Evolutionary conservation across 805 yeast genomes (phyloP).

Genomic region (Yamadazyma paraphyllophila): DNA sequence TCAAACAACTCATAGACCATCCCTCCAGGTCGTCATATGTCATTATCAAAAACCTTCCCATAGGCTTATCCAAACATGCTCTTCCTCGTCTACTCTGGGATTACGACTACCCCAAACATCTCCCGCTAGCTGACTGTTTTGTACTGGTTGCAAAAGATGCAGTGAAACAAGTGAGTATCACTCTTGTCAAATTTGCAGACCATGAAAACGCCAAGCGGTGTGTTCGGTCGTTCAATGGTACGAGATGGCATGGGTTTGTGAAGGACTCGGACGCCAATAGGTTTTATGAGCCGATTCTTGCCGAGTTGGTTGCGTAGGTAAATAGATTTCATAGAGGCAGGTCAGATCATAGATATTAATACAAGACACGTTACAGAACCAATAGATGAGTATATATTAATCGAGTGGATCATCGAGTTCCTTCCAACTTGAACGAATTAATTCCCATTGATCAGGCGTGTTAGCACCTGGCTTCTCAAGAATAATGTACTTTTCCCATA

Average conservation of each 20-base stretch:
- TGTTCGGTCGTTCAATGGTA: constrained; percentile 54
- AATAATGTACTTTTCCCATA: constrained; percentile 85
- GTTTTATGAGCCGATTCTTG: constrained; percentile 27
- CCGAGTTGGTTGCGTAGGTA: constrained; percentile 27
- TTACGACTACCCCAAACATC: constrained; percentile 36
- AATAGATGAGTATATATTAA: background rate
- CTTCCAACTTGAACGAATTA: constrained; percentile 26
- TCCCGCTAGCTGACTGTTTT: constrained; percentile 14
- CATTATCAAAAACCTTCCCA: constrained; percentile 48
- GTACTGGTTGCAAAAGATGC: constrained; percentile 26
- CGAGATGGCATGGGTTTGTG: constrained; percentile 29
- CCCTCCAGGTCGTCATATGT: constrained; percentile 27
- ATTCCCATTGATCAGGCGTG: constrained; percentile 17
- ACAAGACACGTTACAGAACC: too few species aligned
- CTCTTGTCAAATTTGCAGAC: constrained; percentile 45
- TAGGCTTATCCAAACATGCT: constrained; percentile 35
- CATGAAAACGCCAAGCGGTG: constrained; percentile 48
- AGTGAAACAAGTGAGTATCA: constrained; percentile 22
- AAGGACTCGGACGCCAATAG: constrained; percentile 1
- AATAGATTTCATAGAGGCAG: too few species aligned
- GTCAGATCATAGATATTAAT: background rate
- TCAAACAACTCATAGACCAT: constrained; percentile 16
- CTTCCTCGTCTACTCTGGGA: constrained; percentile 48
- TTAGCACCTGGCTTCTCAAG: constrained; percentile 41
- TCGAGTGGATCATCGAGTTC: constrained; percentile 17